Evolutionary conservation across 352 stramenopile genomes (phyloP).

Genomic region (Phytophthora parvispora): DNA sequence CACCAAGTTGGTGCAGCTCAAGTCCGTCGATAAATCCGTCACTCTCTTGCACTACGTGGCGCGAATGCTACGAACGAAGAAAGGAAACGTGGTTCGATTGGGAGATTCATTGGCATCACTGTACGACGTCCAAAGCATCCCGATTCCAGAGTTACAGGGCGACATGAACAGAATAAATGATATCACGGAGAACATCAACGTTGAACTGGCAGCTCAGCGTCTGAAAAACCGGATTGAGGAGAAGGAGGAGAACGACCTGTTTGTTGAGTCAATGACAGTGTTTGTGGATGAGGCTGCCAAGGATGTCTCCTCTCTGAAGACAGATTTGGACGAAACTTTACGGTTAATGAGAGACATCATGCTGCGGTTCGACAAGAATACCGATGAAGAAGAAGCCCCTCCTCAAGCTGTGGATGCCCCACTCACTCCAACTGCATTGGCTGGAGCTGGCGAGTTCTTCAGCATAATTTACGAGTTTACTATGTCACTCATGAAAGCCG

Average conservation of each 20-base stretch:
- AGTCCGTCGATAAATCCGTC: slow-evolving; percentile 65
- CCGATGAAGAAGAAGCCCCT: slow-evolving; percentile 32
- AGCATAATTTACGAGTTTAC: slow-evolving; percentile 83
- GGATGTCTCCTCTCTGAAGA: slow-evolving; percentile 46
- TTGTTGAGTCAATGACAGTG: slow-evolving; percentile 72
- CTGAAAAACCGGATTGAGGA: slow-evolving; percentile 84
- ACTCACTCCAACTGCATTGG: slow-evolving; percentile 39
- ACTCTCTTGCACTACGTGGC: slow-evolving; percentile 84
- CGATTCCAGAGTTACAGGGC: slow-evolving; percentile 75
- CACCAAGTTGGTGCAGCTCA: slow-evolving; percentile 77
- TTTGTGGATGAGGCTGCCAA: slow-evolving; percentile 60
- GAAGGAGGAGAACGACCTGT: slow-evolving; percentile 68
- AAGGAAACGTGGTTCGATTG: slow-evolving; percentile 66
- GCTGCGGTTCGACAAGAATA: slow-evolving; percentile 66
- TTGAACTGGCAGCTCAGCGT: slow-evolving; percentile 71
- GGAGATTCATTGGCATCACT: slow-evolving; percentile 72
- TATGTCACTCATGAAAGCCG: slow-evolving; percentile 77
- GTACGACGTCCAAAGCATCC: slow-evolving; percentile 83
- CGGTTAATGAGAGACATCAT: slow-evolving; percentile 67
- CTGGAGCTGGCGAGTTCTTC: slow-evolving; percentile 74
- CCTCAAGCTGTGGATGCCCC: slow-evolving; percentile 11
- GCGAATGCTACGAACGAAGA: slow-evolving; percentile 76
- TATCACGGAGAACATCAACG: slow-evolving; percentile 68
- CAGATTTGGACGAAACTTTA: slow-evolving; percentile 60
- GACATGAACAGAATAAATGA: slow-evolving; percentile 79